Conservation (phyloP, 495 filamentous ascomycete genomes). For the Hyaloscypha bicolor region DNA sequence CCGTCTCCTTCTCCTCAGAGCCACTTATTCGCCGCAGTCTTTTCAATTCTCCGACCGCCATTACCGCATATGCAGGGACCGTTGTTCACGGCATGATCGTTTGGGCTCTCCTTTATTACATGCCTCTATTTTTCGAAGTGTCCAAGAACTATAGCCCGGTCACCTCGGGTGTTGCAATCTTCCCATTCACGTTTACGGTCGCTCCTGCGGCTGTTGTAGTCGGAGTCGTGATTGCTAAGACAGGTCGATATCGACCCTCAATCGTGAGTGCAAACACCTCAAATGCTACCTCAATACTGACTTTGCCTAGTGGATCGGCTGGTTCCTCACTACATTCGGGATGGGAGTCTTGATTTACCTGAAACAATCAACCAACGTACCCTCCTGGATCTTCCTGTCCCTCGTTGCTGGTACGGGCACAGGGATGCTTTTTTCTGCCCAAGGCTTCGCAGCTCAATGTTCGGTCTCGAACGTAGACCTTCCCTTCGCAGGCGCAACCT, state of each 20-base stretch:
- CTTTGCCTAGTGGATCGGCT: slow-evolving; percentile 45
- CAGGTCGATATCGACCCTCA: slow-evolving; percentile 51
- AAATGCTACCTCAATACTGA: not conserved
- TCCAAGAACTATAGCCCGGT: slow-evolving; percentile 59
- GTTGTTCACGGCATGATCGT: slow-evolving; percentile 51
- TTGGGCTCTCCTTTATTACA: slow-evolving; percentile 61
- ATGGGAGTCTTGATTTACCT: slow-evolving; percentile 55
- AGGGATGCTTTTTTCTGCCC: slow-evolving; percentile 52
- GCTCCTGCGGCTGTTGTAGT: slow-evolving; percentile 48
- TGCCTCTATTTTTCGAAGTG: slow-evolving; percentile 68
- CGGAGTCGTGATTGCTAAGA: slow-evolving; percentile 49
- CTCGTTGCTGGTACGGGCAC: slow-evolving; percentile 54
- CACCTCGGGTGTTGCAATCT: slow-evolving; percentile 58
- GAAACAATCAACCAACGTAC: slow-evolving; percentile 45
- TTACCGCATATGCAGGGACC: slow-evolving; percentile 42
- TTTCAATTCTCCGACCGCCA: slow-evolving; percentile 45
- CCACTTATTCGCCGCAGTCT: slow-evolving; percentile 47
- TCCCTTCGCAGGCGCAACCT: slow-evolving; percentile 60
- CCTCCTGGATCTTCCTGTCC: slow-evolving; percentile 54
- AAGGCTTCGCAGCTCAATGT: slow-evolving; percentile 52
- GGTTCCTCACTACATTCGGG: slow-evolving; percentile 48
- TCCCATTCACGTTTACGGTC: slow-evolving; percentile 56
- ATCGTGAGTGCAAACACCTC: slow-evolving; percentile 29
- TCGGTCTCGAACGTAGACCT: slow-evolving; percentile 46
- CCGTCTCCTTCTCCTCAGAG: slow-evolving; percentile 43